Conservation (phyloP, 495 filamentous ascomycete species). For the Lineolata rhizophorae region DNA sequence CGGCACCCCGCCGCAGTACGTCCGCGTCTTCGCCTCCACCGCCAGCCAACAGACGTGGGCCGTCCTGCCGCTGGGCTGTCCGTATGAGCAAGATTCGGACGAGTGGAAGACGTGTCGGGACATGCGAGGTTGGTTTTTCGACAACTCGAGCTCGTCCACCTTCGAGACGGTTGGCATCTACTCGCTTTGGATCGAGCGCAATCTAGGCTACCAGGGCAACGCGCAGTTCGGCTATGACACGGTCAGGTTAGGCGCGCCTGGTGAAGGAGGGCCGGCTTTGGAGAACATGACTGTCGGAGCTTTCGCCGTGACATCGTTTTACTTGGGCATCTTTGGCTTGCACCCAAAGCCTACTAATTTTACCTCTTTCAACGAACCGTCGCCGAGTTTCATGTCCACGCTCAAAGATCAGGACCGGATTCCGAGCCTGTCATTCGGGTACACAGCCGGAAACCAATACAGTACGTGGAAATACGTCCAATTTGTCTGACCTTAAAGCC, state of each 20-base stretch:
- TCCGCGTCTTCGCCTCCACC: conserved; percentile 25
- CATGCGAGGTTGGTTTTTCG: conserved; percentile 9
- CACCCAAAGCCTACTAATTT: conserved; percentile 28
- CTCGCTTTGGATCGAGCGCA: conserved; percentile 9
- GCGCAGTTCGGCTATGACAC: conserved; percentile 29
- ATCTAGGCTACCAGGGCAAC: conserved; percentile 20
- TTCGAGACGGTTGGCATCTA: conserved; percentile 14
- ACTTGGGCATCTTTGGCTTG: conserved; percentile 33
- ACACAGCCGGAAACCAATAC: conserved; percentile 33
- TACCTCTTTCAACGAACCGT: conserved; percentile 20
- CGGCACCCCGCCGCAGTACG: conserved; percentile 25
- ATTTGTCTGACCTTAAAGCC: background rate
- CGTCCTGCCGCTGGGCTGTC: conserved; percentile 15
- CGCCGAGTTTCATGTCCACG: conserved; percentile 26
- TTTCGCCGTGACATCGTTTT: conserved; percentile 25
- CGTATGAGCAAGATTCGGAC: conserved; percentile 7
- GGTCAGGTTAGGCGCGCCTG: conserved; percentile 23
- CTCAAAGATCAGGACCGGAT: conserved; percentile 25
- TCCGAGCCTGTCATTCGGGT: conserved; percentile 29
- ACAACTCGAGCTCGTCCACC: conserved; percentile 6
- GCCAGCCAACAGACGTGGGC: conserved; percentile 23
- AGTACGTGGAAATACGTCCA: conserved; percentile 11
- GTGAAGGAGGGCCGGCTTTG: conserved; percentile 21
- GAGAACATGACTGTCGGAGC: conserved; percentile 26
- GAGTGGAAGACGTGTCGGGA: conserved; percentile 5